A percentile compares a stretch with the other conserved stretches of the same genome.
These are phyloP conservation scores for Candida berthetii DNA, from an alignment of 805 yeast species.

Conservation along the genomic window DNA sequence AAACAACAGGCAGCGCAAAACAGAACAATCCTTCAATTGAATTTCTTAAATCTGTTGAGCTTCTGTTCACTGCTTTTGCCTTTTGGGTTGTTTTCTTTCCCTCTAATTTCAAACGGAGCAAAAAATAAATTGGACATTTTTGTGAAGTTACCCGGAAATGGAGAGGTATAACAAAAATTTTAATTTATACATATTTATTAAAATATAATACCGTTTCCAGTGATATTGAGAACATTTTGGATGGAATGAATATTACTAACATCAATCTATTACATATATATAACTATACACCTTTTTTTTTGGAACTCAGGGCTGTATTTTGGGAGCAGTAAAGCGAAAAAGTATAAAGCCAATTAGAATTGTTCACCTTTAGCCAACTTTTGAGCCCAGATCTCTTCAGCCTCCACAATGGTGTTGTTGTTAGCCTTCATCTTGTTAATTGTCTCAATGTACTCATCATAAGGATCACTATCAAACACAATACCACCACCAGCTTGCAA, in stretches of 20 bases:
- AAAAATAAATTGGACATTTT: not conserved
- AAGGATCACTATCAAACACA: conserved; percentile 90
- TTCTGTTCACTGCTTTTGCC: not conserved
- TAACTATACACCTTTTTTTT: not conserved
- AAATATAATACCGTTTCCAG: too few relatives aligned
- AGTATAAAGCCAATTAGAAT: not conserved
- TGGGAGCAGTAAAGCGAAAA: not conserved
- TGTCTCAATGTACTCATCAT: conserved; percentile 93
- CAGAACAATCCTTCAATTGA: too few relatives aligned
- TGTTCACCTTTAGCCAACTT: conserved; percentile 23
- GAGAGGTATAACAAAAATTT: not conserved
- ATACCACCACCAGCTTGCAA: conserved; percentile 99
- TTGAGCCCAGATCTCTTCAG: conserved; percentile 71
- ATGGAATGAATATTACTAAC: too few relatives aligned
- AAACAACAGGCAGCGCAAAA: too few relatives aligned
- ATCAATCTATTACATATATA: too few relatives aligned
- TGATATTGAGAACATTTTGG: not conserved
- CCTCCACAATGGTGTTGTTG: conserved; percentile 84
- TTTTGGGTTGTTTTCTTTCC: not conserved
- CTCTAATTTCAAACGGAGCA: not conserved
- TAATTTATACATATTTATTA: too few relatives aligned
- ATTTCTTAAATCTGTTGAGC: not conserved
- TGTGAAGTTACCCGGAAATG: not conserved
- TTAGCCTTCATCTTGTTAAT: conserved; percentile 97
- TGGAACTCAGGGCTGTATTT: not conserved